Evolutionary conservation across 768 basidiomycete genomes (phyloP).

Genomic region (Russula dissimulans): DNA sequence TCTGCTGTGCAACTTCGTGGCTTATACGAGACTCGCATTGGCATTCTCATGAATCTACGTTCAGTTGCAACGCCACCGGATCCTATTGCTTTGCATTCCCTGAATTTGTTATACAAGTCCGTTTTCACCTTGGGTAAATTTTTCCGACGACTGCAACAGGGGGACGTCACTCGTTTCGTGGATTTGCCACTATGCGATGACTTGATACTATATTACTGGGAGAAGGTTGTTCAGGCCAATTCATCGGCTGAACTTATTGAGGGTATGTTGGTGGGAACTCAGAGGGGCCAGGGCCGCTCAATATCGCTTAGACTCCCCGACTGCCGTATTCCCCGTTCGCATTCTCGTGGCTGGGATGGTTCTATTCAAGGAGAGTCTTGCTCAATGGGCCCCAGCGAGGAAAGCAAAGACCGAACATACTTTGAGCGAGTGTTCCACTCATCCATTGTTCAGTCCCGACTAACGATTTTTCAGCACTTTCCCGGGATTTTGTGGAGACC

Average conservation of each 20-base stretch:
- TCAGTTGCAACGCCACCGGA: slow-evolving; percentile 28
- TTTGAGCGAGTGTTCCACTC: slow-evolving; percentile 36
- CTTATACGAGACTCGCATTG: slow-evolving; percentile 49
- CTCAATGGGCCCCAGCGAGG: slow-evolving; percentile 62
- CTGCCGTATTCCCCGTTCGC: slow-evolving; percentile 64
- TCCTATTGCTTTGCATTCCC: slow-evolving; percentile 33
- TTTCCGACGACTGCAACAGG: slow-evolving; percentile 66
- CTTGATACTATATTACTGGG: slow-evolving; percentile 75
- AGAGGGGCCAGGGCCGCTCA: not conserved
- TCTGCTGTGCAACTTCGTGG: slow-evolving; percentile 48
- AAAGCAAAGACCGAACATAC: slow-evolving; percentile 52
- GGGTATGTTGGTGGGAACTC: slow-evolving; percentile 32
- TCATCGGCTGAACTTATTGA: slow-evolving; percentile 41
- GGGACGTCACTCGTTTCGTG: slow-evolving; percentile 49
- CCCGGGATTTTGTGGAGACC: slow-evolving; percentile 61
- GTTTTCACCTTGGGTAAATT: slow-evolving; percentile 69
- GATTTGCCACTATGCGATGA: slow-evolving; percentile 53
- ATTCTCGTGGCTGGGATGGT: slow-evolving; percentile 81
- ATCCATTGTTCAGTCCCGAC: slow-evolving; percentile 6
- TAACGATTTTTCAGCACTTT: slow-evolving; percentile 38
- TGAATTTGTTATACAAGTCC: slow-evolving; percentile 58
- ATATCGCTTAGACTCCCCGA: slow-evolving; percentile 41
- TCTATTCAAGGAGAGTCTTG: slow-evolving; percentile 73
- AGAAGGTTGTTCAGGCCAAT: slow-evolving; percentile 65
- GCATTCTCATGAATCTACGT: slow-evolving; percentile 38